Percentiles rank a stretch among this genome's conserved stretches.
Conservation (phyloP, 139 green algal genomes). For the Microglena sp. region DNA sequence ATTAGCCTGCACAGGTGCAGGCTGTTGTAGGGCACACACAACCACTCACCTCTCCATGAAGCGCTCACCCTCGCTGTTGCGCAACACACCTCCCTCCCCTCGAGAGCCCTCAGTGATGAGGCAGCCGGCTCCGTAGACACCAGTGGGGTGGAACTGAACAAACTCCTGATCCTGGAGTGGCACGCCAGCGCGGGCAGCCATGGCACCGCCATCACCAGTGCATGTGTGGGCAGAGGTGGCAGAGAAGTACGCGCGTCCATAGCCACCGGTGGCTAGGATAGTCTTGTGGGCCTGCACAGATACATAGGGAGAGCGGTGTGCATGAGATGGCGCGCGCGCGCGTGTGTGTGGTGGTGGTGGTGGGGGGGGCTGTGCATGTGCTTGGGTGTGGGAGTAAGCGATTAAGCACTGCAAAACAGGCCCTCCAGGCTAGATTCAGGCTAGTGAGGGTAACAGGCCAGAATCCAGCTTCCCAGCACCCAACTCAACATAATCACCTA, state of each 20-base stretch:
- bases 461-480: no score
- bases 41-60: conserved; percentile 97
- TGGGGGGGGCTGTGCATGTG: background rate
- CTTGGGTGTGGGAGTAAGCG: background rate
- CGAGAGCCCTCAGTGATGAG: conserved; percentile 96
- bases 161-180: conserved; percentile 92
- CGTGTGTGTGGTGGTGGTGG: background rate
- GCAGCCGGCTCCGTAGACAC: conserved; percentile 98
- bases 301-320: background rate
- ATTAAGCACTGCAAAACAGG: no score
- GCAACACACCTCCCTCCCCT: conserved; percentile 92
- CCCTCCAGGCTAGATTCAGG: no score
- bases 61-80: conserved; percentile 94
- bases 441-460: no score
- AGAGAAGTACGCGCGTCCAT: conserved; percentile 94
- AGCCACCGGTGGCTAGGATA: conserved; percentile 94
- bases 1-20: no score
- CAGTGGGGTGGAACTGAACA: conserved; percentile 97
- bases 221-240: conserved; percentile 96
- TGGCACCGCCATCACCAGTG: conserved; percentile 89
- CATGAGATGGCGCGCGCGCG: no score
- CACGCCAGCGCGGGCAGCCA: conserved; percentile 87
- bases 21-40: no score
- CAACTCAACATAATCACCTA: no score
- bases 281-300: conserved; percentile 65